These are phyloP conservation scores for Sarocladium brachiariae DNA, from an alignment of 2,329 filamentous ascomycete species.

Conservation along the genomic window DNA sequence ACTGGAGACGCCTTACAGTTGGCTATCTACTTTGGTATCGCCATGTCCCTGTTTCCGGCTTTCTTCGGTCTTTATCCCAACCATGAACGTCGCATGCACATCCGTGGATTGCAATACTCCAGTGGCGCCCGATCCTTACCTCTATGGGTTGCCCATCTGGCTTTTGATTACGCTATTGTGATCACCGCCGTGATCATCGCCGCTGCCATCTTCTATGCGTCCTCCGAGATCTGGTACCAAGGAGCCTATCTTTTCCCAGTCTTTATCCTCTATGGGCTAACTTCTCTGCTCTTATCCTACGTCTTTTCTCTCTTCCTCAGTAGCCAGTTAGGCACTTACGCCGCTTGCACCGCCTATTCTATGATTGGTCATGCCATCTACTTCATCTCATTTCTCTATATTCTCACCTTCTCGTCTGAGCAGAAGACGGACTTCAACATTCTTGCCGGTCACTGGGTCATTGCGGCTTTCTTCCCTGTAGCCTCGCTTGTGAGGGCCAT, in stretches of 20 bases:
- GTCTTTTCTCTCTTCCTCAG: constrained; percentile 67
- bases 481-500: constrained; percentile 64
- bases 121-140: constrained; percentile 74
- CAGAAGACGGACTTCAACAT: constrained; percentile 59
- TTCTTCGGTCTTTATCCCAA: constrained; percentile 82
- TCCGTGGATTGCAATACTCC: constrained; percentile 76
- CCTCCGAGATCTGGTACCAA: constrained; percentile 62
- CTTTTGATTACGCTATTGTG: constrained; percentile 65
- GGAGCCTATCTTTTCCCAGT: constrained; percentile 70
- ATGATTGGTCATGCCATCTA: constrained; percentile 62
- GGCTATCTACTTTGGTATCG: constrained; percentile 69
- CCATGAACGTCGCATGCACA: constrained; percentile 64
- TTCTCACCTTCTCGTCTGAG: constrained; percentile 65
- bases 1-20: constrained; percentile 67
- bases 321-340: constrained; percentile 73
- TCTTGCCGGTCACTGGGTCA: constrained; percentile 64
- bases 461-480: constrained; percentile 65
- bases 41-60: constrained; percentile 68
- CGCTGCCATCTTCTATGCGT: constrained; percentile 57
- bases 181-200: constrained; percentile 58
- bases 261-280: constrained; percentile 68
- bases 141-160: constrained; percentile 70
- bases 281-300: constrained; percentile 66
- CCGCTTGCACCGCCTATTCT: constrained; percentile 67
- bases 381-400: constrained; percentile 59